phyloP scores from a whole-genome alignment of 2,329 filamentous ascomycete species.

The Dactylellina leptospora region DNA sequence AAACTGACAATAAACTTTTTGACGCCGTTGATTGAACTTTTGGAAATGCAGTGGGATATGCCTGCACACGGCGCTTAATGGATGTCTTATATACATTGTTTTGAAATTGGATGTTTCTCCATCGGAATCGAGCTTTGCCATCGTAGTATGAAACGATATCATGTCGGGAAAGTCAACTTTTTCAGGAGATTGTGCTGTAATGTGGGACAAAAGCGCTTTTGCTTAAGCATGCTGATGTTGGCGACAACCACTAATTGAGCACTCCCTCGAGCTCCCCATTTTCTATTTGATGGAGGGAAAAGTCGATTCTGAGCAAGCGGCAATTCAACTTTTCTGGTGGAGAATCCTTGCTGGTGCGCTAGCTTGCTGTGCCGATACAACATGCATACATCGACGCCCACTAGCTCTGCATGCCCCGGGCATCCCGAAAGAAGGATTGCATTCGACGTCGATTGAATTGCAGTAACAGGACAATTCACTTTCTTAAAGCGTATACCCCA shows the following conservation, averaged over 20 bases:
- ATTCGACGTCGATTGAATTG: too few relatives aligned
- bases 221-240: too few relatives aligned
- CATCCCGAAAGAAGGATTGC: constrained; percentile 4
- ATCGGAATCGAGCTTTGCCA: too few relatives aligned
- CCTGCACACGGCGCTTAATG: too few relatives aligned
- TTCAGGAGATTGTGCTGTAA: not conserved
- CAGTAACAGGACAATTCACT: too few relatives aligned
- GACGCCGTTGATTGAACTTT: not conserved
- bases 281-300: constrained; percentile 6
- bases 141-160: not conserved
- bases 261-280: too few relatives aligned
- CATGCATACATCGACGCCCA: not conserved
- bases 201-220: constrained; percentile 17
- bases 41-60: not conserved
- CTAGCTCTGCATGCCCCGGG: too few relatives aligned
- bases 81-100: too few relatives aligned
- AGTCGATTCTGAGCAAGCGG: constrained; percentile 41
- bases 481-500: too few relatives aligned
- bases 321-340: constrained; percentile 25
- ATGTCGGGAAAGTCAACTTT: too few relatives aligned
- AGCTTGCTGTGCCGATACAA: constrained; percentile 7
- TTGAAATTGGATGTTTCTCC: too few relatives aligned
- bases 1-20: too few relatives aligned
- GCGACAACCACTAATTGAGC: not conserved
- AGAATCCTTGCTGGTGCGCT: not conserved